These are phyloP conservation scores for Podosphaera xanthii DNA, from an alignment of 2,329 filamentous ascomycete genomes.

Conservation along the genomic window DNA sequence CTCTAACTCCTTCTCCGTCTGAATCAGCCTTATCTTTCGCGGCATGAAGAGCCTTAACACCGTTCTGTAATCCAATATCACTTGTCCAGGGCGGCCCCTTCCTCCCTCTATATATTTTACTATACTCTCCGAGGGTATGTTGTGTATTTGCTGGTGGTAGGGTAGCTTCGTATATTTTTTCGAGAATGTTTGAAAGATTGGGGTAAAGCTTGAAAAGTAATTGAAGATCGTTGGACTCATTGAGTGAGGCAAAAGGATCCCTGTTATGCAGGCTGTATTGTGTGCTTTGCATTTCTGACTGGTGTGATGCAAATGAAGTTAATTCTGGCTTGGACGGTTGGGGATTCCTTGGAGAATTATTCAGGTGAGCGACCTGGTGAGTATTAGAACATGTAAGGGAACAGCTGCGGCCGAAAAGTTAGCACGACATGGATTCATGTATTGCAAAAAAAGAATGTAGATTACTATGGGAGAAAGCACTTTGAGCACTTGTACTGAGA, in stretches of 20 bases:
- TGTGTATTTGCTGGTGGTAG: conserved; percentile 19
- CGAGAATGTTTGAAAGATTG: conserved; percentile 23
- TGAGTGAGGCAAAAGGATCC: conserved; percentile 29
- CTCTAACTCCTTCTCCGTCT: conserved; percentile 33
- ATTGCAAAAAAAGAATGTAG: conserved; percentile 3
- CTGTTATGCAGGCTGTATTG: conserved; percentile 5
- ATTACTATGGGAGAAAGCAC: conserved; percentile 35
- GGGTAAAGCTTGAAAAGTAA: conserved; percentile 31
- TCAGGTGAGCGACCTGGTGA: conserved; percentile 21
- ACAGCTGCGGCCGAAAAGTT: conserved; percentile 22
- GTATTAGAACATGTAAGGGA: conserved; percentile 32
- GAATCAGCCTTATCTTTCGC: conserved; percentile 27
- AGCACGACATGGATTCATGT: conserved; percentile 2
- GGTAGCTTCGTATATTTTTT: conserved; percentile 26
- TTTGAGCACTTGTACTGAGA: conserved; percentile 41
- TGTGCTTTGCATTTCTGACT: background rate
- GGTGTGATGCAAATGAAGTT: background rate
- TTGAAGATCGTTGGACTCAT: conserved; percentile 25
- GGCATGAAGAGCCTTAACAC: conserved; percentile 28
- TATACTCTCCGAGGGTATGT: background rate
- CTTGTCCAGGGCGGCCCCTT: conserved; percentile 25
- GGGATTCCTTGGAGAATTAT: conserved; percentile 4
- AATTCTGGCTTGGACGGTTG: conserved; percentile 4
- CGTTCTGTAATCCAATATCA: conserved; percentile 33
- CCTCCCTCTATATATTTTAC: background rate